Conservation (phyloP, 1,139 yeast species). For the Tardiomyces blankii region DNA sequence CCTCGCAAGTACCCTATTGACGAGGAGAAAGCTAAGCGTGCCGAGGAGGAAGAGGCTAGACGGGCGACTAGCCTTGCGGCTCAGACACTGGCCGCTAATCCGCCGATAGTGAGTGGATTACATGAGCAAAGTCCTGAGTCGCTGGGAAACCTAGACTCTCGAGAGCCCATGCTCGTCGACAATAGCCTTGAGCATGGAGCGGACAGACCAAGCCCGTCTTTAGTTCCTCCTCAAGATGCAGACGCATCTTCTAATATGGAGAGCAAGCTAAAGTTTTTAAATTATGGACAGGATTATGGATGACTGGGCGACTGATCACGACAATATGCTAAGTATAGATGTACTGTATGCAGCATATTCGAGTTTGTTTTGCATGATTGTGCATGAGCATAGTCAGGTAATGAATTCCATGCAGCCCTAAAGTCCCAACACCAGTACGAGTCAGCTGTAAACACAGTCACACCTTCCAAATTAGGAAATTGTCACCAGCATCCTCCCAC, state of each 20-base stretch:
- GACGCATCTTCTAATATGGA: background rate
- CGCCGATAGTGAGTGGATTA: background rate
- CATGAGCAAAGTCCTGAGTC: no score
- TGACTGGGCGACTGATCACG: background rate
- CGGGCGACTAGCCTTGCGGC: conserved; percentile 1
- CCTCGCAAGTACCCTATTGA: conserved; percentile 8
- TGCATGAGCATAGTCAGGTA: no score
- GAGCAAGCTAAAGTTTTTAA: background rate
- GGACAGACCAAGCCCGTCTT: no score
- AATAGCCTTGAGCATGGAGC: no score
- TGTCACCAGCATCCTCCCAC: conserved; percentile 3
- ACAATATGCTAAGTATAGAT: no score
- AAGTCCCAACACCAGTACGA: no score
- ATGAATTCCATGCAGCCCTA: no score
- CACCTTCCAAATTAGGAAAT: background rate
- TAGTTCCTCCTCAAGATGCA: no score
- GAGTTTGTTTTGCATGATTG: no score
- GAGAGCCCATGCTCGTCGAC: no score
- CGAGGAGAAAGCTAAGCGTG: background rate
- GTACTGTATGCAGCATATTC: no score
- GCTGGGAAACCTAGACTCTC: no score
- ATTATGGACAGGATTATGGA: background rate
- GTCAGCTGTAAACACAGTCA: background rate
- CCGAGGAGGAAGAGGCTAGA: background rate
- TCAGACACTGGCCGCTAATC: background rate